Base-by-base conservation (phyloP, 169 alveolate genomes). In the Besnoitia besnoiti region DNA sequence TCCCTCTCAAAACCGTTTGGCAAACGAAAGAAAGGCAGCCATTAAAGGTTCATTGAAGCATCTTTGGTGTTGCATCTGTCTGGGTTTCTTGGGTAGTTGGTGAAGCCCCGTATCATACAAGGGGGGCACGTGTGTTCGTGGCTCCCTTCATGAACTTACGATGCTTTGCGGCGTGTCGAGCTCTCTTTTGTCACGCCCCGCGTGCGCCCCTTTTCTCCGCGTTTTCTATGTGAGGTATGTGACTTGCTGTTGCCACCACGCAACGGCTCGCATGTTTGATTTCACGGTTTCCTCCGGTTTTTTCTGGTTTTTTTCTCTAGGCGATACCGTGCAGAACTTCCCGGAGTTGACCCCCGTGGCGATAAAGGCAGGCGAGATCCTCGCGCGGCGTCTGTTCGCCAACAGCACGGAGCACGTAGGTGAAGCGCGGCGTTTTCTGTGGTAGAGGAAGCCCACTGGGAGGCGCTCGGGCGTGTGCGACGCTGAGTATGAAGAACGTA, bases 341-440 rank as follows among this genome's bases (percentile, higher is more conserved):
- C 99, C 99, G 35, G 99, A 98, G 92, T 93, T 99, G 51, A 99
- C 99, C 2, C 99, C 99, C 24, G 99, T 98, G 35, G 99, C 99
- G n/a, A 97, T 99, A 16, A 98, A 97, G 92, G 99, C 99, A 40
- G 99, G 99, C 19, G 98, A 97, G 88, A 92, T 97, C n/a, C 96
- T 99, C 55, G 98, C 99, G n/a, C 94, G 97, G 80, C 96, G 99
- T 55, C 96, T 99, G 46, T 99, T 97, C 82, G 98, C 96, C 21
- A 96, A 96, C 87, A 39, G 51, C 62, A 10, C n/a, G 49, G 90
- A 79, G 61, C 59, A 59, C 35, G 93, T 90, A 39, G n/a, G 85
- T 19, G 4, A 14, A 4, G 42, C 42, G 12, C 62, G 62, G 80
- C 21, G 80, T n/a, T 67, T 67, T 10, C 39, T 67, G 80, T n/a